phyloP scores from a whole-genome alignment of 2,329 filamentous ascomycete genomes.

The Trichoderma atroviride region DNA sequence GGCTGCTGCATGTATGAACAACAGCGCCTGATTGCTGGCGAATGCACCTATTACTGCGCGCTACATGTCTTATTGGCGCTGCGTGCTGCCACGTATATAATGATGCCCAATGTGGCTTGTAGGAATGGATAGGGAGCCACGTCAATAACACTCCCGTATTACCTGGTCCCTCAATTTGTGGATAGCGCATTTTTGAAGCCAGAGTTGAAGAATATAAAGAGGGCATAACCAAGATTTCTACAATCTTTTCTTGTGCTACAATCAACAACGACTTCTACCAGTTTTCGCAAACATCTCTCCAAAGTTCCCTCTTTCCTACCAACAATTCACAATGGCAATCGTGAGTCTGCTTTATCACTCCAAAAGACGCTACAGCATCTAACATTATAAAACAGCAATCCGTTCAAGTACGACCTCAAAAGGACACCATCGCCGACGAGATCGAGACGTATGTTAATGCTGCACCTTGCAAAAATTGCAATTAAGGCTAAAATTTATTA shows the following conservation, averaged over 20 bases:
- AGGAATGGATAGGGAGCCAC: constrained; percentile 3
- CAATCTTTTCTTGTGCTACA: background rate
- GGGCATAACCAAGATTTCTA: background rate
- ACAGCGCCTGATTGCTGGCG: constrained; percentile 21
- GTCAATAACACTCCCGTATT: background rate
- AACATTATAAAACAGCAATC: background rate
- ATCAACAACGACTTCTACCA: background rate
- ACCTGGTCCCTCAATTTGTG: background rate
- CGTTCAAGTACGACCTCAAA: constrained; percentile 1
- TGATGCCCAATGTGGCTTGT: constrained; percentile 23
- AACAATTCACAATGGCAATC: constrained; percentile 2
- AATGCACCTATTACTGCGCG: constrained; percentile 21
- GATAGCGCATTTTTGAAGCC: background rate
- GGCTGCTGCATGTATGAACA: constrained; percentile 18
- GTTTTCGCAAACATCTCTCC: background rate
- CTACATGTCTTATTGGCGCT: constrained; percentile 18
- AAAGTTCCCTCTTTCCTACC: too few relatives aligned
- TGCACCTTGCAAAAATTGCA: background rate
- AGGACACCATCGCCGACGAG: background rate
- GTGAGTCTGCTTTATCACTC: background rate
- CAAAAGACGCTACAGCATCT: background rate
- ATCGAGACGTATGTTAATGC: background rate
- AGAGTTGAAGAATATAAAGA: constrained; percentile 3
- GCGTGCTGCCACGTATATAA: constrained; percentile 17
- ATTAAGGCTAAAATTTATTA: background rate